A percentile compares a stretch with the other conserved stretches of the same genome.
These are phyloP conservation scores for Alternaria arborescens DNA, from an alignment of 2,329 filamentous ascomycete species.

Conservation along the genomic window DNA sequence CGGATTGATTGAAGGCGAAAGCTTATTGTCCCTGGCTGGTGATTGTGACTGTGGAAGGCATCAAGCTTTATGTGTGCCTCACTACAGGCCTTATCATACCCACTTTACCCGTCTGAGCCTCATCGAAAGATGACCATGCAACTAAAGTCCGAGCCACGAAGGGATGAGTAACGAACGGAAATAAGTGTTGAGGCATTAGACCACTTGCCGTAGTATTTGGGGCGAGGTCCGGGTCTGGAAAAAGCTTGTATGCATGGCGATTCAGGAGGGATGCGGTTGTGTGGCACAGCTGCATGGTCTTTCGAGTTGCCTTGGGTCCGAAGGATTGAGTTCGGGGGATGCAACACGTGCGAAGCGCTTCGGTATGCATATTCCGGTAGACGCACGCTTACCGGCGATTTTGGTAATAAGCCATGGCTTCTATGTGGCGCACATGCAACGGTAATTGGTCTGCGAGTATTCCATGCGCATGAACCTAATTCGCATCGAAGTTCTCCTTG, in stretches of 20 bases:
- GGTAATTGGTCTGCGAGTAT: not conserved
- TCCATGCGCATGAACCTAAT: not conserved
- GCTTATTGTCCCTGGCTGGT: conserved; percentile 7
- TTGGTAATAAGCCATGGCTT: not conserved
- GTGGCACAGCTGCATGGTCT: not conserved
- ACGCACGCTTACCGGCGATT: not conserved
- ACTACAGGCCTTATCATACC: not conserved
- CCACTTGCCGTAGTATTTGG: not conserved
- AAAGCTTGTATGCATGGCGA: not conserved
- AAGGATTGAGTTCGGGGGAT: not conserved
- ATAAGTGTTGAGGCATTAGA: not conserved
- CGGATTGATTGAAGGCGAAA: conserved; percentile 1
- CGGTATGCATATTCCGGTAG: not conserved
- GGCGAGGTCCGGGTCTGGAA: not conserved
- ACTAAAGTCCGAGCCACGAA: not conserved
- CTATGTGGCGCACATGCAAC: not conserved
- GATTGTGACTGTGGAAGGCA: conserved; percentile 2
- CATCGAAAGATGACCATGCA: not conserved
- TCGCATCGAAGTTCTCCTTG: not conserved
- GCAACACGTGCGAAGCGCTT: not conserved
- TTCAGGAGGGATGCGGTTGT: not conserved
- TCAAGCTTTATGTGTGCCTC: conserved; percentile 15
- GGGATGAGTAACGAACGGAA: not conserved
- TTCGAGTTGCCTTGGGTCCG: not conserved
- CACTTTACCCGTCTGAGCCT: not conserved